phyloP scores from a whole-genome alignment of 75 land plant genomes.

The Cunninghamia lanceolata region DNA sequence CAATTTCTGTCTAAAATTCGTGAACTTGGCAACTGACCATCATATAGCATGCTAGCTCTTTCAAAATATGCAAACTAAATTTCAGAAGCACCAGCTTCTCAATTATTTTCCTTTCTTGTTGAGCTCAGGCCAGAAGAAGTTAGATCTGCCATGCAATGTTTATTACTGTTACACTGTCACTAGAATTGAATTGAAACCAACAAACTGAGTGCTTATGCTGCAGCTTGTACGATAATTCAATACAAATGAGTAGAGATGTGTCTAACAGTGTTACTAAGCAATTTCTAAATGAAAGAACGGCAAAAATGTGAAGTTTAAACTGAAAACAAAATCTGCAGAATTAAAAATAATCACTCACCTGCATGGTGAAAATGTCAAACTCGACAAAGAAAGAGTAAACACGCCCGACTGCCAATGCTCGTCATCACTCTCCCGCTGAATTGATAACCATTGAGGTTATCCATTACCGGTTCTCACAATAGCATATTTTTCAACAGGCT shows the following conservation, averaged over 20 bases:
- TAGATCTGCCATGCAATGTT: not conserved
- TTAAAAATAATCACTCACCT: not conserved
- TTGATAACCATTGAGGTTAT: not conserved
- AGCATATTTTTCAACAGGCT: not conserved
- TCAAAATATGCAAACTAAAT: not conserved
- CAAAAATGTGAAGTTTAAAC: not conserved
- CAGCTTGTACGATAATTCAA: not conserved
- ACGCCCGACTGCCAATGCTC: not conserved
- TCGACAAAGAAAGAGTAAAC: not conserved
- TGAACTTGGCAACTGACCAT: not conserved
- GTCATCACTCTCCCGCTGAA: not conserved
- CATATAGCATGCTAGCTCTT: not conserved
- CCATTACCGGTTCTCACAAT: not conserved
- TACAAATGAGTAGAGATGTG: not conserved
- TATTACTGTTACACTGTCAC: not conserved
- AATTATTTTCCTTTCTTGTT: not conserved
- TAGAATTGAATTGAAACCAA: not conserved
- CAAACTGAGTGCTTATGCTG: not conserved
- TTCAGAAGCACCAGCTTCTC: not conserved
- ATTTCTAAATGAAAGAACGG: not conserved
- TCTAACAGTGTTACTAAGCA: not conserved
- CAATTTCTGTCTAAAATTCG: not conserved
- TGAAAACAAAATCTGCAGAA: not conserved
- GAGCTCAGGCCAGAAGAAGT: not conserved
- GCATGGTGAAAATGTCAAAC: not conserved